phyloP scores from a whole-genome alignment of 768 basidiomycete species.

The Fomitopsis serialis region DNA sequence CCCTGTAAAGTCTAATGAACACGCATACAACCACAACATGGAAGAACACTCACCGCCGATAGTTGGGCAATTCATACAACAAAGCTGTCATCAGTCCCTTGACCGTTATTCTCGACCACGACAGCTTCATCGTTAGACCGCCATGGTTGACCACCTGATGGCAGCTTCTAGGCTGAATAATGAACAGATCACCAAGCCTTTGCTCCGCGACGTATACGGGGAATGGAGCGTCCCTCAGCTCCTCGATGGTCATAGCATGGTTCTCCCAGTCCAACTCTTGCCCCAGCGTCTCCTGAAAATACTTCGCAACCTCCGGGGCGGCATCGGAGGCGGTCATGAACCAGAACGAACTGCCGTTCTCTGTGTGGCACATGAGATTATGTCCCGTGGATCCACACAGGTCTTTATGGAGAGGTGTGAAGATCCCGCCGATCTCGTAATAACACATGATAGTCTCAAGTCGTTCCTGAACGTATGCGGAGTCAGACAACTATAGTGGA shows the following conservation, averaged over 20 bases:
- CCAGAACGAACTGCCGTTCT: conserved; percentile 72
- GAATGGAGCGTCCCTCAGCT: conserved; percentile 64
- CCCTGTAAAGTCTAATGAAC: conserved; percentile 35
- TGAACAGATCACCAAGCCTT: conserved; percentile 68
- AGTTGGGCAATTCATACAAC: conserved; percentile 72
- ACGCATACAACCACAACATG: neutral
- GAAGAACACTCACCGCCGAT: conserved; percentile 53
- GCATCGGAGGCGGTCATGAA: conserved; percentile 72
- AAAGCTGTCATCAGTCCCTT: conserved; percentile 53
- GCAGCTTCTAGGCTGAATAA: conserved; percentile 78
- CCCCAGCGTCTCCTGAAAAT: conserved; percentile 48
- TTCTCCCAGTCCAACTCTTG: conserved; percentile 73
- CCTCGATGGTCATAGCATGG: conserved; percentile 54
- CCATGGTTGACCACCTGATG: conserved; percentile 83
- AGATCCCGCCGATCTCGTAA: conserved; percentile 75
- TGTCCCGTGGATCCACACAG: conserved; percentile 81
- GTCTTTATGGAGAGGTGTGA: conserved; percentile 83
- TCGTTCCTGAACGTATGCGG: conserved; percentile 41
- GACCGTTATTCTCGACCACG: conserved; percentile 84
- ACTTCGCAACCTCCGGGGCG: conserved; percentile 47
- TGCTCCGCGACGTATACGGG: conserved; percentile 68
- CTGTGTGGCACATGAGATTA: conserved; percentile 82
- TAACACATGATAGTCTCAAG: conserved; percentile 87
- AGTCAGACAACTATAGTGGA: neutral
- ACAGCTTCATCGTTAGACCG: conserved; percentile 77